Percentiles rank a stretch among this genome's conserved stretches.
These are phyloP conservation scores for Dentipellis fragilis DNA, from an alignment of 768 basidiomycete genomes.

Conservation along the genomic window DNA sequence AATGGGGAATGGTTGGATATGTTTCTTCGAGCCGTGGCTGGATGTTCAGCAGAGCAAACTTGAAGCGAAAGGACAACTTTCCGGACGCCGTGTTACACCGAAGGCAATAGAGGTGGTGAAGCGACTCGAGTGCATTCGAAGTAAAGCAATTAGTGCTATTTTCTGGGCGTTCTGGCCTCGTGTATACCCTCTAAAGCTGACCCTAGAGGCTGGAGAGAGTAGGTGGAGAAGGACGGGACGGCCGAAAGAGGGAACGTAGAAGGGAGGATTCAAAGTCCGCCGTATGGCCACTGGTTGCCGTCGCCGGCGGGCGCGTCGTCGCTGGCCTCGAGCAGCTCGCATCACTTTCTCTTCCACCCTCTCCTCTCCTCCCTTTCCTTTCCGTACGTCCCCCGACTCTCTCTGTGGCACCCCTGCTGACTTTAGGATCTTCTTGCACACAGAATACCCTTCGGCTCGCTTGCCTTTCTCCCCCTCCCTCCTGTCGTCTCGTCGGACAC, in stretches of 20 bases:
- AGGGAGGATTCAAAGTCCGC: neutral
- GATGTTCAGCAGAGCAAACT: too few relatives aligned
- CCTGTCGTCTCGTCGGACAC: neutral
- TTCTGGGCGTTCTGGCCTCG: too few relatives aligned
- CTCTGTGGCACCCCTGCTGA: too few relatives aligned
- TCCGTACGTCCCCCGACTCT: neutral
- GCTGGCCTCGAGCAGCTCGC: neutral
- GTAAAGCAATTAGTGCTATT: too few relatives aligned
- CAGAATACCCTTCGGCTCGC: neutral
- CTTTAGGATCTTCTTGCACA: neutral
- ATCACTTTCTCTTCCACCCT: neutral
- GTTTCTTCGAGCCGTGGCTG: too few relatives aligned
- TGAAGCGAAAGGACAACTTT: too few relatives aligned
- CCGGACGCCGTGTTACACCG: too few relatives aligned
- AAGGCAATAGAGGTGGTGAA: too few relatives aligned
- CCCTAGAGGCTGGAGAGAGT: neutral
- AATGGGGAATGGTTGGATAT: too few relatives aligned
- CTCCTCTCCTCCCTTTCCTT: neutral
- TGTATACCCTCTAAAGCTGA: too few relatives aligned
- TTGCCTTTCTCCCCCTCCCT: neutral
- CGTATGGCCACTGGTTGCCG: neutral
- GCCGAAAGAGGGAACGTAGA: neutral
- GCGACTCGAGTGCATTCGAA: too few relatives aligned
- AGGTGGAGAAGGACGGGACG: neutral
- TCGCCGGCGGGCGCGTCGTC: neutral